Evolutionary conservation across 805 yeast species (phyloP).

Genomic region (Saccharomycopsis lassenensis): DNA sequence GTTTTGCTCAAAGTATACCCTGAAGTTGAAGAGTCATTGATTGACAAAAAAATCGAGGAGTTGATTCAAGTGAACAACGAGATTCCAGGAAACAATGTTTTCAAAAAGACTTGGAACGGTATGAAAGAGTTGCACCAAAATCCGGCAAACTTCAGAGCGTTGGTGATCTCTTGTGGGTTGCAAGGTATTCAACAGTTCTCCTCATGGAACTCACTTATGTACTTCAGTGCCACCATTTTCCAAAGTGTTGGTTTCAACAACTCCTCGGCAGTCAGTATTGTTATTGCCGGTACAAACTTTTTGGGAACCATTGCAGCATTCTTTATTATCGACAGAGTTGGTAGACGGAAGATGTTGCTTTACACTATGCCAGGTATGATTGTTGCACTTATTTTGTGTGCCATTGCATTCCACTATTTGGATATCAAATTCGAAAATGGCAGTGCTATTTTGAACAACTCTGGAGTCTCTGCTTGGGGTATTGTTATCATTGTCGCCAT

Average conservation of each 20-base stretch:
- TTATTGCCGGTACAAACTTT: slow-evolving; percentile 91
- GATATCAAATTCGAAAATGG: slow-evolving; percentile 45
- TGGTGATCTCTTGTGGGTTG: slow-evolving; percentile 81
- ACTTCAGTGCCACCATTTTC: slow-evolving; percentile 87
- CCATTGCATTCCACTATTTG: slow-evolving; percentile 85
- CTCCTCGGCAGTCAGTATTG: slow-evolving; percentile 89
- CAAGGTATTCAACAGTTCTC: slow-evolving; percentile 96
- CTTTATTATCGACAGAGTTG: slow-evolving; percentile 75
- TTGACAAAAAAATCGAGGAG: slow-evolving; percentile 60
- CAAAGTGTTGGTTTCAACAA: slow-evolving; percentile 81
- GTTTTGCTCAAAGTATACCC: slow-evolving; percentile 57
- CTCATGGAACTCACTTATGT: slow-evolving; percentile 94
- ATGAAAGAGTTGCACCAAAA: slow-evolving; percentile 51
- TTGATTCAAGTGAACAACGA: slow-evolving; percentile 37
- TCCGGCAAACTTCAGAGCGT: slow-evolving; percentile 80
- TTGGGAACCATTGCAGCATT: slow-evolving; percentile 80
- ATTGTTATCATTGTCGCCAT: slow-evolving; percentile 49
- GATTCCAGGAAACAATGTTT: slow-evolving; percentile 36
- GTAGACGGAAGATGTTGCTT: slow-evolving; percentile 74
- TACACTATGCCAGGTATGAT: slow-evolving; percentile 83
- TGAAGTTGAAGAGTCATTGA: slow-evolving; percentile 50
- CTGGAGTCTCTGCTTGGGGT: slow-evolving; percentile 73
- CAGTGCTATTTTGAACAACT: slow-evolving; percentile 30
- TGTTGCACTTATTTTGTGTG: slow-evolving; percentile 61
- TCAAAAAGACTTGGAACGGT: slow-evolving; percentile 46